phyloP scores from a whole-genome alignment of 2,329 filamentous ascomycete species.

The Beauveria asiatica region DNA sequence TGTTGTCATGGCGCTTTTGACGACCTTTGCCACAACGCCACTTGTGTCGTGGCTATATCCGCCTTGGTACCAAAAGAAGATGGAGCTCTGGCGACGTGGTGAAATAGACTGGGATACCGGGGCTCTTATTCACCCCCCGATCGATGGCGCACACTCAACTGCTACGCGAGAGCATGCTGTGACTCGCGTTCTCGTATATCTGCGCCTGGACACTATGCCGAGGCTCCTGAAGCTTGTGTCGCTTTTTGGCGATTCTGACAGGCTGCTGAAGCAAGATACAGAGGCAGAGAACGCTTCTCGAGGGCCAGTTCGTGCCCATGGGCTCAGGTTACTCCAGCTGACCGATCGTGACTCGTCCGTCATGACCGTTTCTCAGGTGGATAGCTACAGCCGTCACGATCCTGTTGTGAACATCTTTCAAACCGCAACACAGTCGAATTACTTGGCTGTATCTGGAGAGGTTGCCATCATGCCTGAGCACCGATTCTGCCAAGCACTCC shows the following conservation, averaged over 20 bases:
- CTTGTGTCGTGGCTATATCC: conserved; percentile 68
- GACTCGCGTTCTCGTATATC: conserved; percentile 60
- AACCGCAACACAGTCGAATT: conserved; percentile 76
- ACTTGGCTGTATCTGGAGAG: conserved; percentile 70
- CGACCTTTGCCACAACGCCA: conserved; percentile 76
- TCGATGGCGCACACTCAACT: background rate
- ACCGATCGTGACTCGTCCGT: conserved; percentile 91
- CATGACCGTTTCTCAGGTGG: conserved; percentile 82
- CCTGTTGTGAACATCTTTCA: conserved; percentile 88
- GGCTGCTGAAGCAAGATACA: conserved; percentile 12
- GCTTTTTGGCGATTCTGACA: conserved; percentile 51
- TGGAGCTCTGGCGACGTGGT: conserved; percentile 57
- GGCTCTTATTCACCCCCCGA: conserved; percentile 26
- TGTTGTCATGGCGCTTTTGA: conserved; percentile 85
- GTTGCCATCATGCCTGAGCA: conserved; percentile 71
- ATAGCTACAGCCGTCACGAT: conserved; percentile 64
- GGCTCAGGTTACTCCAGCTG: conserved; percentile 76
- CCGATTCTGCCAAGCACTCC: conserved; percentile 71
- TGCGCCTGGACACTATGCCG: conserved; percentile 77
- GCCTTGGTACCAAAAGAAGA: conserved; percentile 45
- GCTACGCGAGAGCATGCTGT: conserved; percentile 5
- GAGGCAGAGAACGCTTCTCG: conserved; percentile 14
- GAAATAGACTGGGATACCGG: conserved; percentile 76
- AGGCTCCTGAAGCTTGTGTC: conserved; percentile 76
- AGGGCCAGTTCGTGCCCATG: conserved; percentile 60